Base-by-base conservation (phyloP, 2,329 filamentous ascomycete genomes). In the Geosmithia putterillii region DNA sequence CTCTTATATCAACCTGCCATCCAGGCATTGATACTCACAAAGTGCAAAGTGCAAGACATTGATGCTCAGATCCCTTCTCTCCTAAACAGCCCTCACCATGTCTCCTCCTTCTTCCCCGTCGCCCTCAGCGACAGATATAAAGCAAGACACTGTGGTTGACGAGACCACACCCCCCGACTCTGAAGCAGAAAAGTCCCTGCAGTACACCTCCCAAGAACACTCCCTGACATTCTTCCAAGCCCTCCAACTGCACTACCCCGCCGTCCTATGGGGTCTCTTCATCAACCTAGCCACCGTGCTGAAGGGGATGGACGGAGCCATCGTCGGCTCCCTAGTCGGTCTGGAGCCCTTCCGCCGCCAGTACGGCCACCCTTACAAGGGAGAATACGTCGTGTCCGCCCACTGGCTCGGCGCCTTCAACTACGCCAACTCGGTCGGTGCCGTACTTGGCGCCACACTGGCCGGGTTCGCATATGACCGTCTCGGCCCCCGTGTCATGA, bases 361-460 rank as follows among this genome's bases (percentile, higher is more conserved):
- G 48, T 79, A 76, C 52, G 75, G 75, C 2, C 70, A 75, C 46
- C 45, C 60, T 3, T 73, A 66, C 44, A 57, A 57, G 18, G 34
- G 42, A 39, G 69, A 78, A 25, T 62, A 55, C 43, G 55, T 71
- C 47, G 56, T 75, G 28, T 55, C 64, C 2, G 64, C 67, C 0
- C 52, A 62, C 3, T 75, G 72, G 72, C 69, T 73, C 51, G 63
- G 66, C 1, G 69, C 61, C 0, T 53, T 75, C 2, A 58, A 58
- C 40, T 69, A 68, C 44, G 69, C 63, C 4, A 62, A 64, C 1
- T 56, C 62, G 17, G 61, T 67, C 18, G 71, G 71, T 4, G 63
- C 65, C 35, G 67, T 74, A 4, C 17, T 74, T 1, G 71, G 71
- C 1, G 58, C 70, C 19, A 43, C 54, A 23, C 48, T 48, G 8